Evolutionary conservation across 2,329 filamentous ascomycete species (phyloP), one percentile per base, ranked within the genome.

Genomic region (Aspergillus ruber): DNA sequence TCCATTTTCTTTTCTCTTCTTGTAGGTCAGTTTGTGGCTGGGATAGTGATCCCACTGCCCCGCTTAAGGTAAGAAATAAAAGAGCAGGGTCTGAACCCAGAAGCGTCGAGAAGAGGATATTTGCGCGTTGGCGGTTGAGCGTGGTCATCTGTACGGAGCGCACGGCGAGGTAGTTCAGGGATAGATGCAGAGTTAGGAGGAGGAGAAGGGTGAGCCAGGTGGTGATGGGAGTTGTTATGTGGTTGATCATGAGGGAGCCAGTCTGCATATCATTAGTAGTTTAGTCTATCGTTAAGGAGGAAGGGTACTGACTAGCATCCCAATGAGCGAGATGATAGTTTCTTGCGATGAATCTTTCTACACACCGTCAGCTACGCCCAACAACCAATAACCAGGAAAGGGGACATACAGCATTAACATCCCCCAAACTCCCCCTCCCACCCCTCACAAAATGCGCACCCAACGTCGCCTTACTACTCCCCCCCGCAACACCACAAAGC

Each of bases 291-390:
- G 38, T 45, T 33, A 33, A 10, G n/a, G 15, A 41, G 20, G 20
- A 27, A 21, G 21, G 18, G 38, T 29, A 62, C 74, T 63, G 67
- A 80, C 78, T 44, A 95, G 76, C 80, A 97, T 90, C 2, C 93
- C 93, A 29, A 95, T 52, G 21, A 97, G 75, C 2, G 88, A 91
- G 48, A 98, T 88, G 17, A 95, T 83, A 0, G 91, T 97, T 70
- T 97, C 93, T 71, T 97, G 93, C 55, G 88, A 94, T 10, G 90
- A 90, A 65, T 97, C 91, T 78, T 95, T 84, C 73, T 79, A 58
- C 42, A 27, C 13, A 47, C 36, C 17, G 15, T 55, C 23, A 56
- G 41, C 45, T 43, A 42, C 42, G 45, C 8, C 23, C 39, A 25
- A 57, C 54, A 56, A 54, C 55, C 51, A 51, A 13, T 15, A 15